phyloP scores from a whole-genome alignment of 2,329 filamentous ascomycete genomes.

The Mollisia scopiformis region DNA sequence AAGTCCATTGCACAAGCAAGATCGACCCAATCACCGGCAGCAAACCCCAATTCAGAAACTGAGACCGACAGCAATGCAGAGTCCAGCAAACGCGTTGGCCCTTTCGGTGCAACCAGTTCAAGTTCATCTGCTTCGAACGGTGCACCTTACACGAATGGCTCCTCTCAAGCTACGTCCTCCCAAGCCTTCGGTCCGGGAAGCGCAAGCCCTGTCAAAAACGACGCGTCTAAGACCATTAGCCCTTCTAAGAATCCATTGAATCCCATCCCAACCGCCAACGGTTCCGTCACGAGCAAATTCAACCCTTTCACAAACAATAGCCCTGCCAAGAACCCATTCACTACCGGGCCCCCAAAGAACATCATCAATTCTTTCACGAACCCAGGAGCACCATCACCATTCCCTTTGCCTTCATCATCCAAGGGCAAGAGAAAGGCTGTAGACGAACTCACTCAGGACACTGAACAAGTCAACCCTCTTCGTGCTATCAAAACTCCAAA shows the following conservation, averaged over 20 bases:
- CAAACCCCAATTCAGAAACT: neutral
- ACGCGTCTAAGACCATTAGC: too few species aligned
- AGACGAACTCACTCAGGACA: constrained; percentile 32
- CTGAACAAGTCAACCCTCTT: constrained; percentile 26
- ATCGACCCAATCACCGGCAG: neutral
- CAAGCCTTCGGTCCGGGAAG: neutral
- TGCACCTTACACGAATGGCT: neutral
- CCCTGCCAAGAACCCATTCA: neutral
- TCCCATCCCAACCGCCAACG: neutral
- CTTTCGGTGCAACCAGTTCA: neutral
- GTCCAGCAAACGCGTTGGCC: neutral
- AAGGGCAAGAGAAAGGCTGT: constrained; percentile 38
- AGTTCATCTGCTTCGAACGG: neutral
- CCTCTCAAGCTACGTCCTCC: neutral
- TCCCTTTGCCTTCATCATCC: constrained; percentile 12
- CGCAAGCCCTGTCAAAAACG: neutral
- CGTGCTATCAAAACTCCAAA: constrained; percentile 25
- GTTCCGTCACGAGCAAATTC: neutral
- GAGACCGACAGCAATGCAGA: neutral
- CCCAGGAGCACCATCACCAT: neutral
- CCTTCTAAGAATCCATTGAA: too few species aligned
- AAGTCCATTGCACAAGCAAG: neutral
- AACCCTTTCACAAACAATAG: neutral
- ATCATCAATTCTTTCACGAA: neutral
- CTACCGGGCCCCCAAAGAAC: too few species aligned